Conservation (phyloP, 176 grass and related monocot genomes). For the Carex cristatella region DNA sequence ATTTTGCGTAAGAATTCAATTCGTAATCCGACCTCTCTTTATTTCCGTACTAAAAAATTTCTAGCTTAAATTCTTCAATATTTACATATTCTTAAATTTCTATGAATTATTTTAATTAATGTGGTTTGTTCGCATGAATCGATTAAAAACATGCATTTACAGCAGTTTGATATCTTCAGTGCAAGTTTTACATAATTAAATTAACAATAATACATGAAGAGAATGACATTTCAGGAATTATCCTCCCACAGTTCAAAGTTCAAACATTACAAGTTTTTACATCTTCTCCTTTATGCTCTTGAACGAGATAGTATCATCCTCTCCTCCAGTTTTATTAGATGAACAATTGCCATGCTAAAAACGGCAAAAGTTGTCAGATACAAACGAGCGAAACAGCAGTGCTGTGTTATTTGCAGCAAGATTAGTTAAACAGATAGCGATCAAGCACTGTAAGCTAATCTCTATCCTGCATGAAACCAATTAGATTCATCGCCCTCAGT, state of each 20-base stretch:
- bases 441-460: slow-evolving; percentile 13
- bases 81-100: too few species aligned
- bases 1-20: not conserved
- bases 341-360: not conserved
- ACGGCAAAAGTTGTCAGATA: not conserved
- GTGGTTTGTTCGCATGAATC: too few species aligned
- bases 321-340: not conserved
- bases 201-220: too few species aligned
- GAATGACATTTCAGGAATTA: too few species aligned
- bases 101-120: too few species aligned
- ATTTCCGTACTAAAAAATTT: too few species aligned
- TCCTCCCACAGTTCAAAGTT: not conserved
- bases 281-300: not conserved
- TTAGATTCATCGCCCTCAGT: not conserved
- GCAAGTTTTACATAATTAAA: too few species aligned
- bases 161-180: too few species aligned
- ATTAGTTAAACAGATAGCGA: not conserved
- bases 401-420: not conserved
- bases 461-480: not conserved
- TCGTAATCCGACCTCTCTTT: not conserved
- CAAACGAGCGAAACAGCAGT: not conserved
- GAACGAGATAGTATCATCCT: not conserved
- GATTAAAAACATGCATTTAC: too few species aligned
- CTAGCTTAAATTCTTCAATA: too few species aligned
- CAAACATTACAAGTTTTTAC: not conserved